These are phyloP conservation scores for Xylaria sp. DNA, from an alignment of 2,329 filamentous ascomycete genomes.

Conservation along the genomic window DNA sequence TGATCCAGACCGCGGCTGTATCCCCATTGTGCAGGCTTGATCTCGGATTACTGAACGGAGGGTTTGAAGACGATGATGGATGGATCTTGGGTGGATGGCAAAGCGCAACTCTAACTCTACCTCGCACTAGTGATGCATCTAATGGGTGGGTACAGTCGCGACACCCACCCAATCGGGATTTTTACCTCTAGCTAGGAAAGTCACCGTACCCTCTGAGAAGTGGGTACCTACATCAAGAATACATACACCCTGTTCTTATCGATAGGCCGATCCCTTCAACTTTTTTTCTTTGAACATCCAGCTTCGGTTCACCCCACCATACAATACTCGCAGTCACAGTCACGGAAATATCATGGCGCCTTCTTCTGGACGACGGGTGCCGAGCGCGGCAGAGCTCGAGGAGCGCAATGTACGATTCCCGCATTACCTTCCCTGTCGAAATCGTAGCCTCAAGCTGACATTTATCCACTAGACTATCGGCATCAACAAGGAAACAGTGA, in stretches of 20 bases:
- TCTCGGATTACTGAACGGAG: constrained; percentile 14
- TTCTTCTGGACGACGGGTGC: constrained; percentile 42
- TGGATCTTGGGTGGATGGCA: not conserved
- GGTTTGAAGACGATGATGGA: not conserved
- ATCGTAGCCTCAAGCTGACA: constrained; percentile 35
- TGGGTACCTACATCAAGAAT: not conserved
- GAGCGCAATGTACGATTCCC: constrained; percentile 46
- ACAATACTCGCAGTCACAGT: constrained; percentile 20
- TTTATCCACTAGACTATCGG: constrained; percentile 73
- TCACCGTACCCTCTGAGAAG: not conserved
- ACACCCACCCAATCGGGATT: constrained; percentile 21
- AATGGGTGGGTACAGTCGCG: constrained; percentile 6
- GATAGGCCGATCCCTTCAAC: constrained; percentile 39
- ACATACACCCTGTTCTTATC: constrained; percentile 36
- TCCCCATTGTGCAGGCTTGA: constrained; percentile 41
- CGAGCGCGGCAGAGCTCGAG: constrained; percentile 45
- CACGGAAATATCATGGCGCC: constrained; percentile 47
- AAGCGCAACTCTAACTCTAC: constrained; percentile 8
- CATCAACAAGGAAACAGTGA: constrained; percentile 90
- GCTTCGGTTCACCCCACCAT: constrained; percentile 44
- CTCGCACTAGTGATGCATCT: not conserved
- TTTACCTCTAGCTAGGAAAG: not conserved
- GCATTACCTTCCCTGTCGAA: not conserved
- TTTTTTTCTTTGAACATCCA: constrained; percentile 43
- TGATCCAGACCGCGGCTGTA: constrained; percentile 45